Evolutionary conservation across 2,329 filamentous ascomycete species (phyloP).

Genomic region (Thelonectria blattea): DNA sequence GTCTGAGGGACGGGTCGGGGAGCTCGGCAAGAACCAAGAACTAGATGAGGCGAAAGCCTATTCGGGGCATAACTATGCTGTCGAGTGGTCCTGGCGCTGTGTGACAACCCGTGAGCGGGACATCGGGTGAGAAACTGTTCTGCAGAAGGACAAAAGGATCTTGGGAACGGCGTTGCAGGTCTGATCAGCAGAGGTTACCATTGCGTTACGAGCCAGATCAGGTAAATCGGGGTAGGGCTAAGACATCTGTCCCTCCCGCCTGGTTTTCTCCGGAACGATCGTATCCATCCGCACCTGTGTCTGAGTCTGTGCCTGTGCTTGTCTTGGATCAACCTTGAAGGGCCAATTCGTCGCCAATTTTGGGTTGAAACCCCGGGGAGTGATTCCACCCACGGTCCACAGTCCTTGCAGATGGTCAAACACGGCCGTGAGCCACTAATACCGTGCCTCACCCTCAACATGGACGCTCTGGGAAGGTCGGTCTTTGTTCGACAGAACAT

Average conservation of each 20-base stretch:
- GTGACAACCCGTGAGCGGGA: slow-evolving; percentile 4
- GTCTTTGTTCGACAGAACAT: not conserved
- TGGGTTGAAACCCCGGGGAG: not conserved
- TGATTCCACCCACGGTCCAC: slow-evolving; percentile 12
- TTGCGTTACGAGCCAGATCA: slow-evolving; percentile 7
- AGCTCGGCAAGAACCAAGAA: slow-evolving; percentile 8
- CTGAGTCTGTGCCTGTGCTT: slow-evolving; percentile 3
- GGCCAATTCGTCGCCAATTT: not conserved
- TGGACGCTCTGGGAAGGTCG: not conserved
- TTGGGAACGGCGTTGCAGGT: not conserved
- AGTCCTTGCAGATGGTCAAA: slow-evolving; percentile 24
- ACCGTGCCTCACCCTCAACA: slow-evolving; percentile 2
- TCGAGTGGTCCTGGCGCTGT: not conserved
- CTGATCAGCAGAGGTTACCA: slow-evolving; percentile 6
- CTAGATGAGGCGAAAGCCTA: slow-evolving; percentile 12
- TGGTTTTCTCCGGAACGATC: slow-evolving; percentile 27
- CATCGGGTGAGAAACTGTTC: slow-evolving; percentile 13
- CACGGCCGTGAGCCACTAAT: slow-evolving; percentile 14
- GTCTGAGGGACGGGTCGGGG: not conserved
- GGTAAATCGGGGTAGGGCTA: slow-evolving; percentile 20
- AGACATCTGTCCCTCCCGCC: slow-evolving; percentile 25
- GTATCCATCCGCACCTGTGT: slow-evolving; percentile 14
- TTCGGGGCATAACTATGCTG: not conserved
- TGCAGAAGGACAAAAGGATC: not conserved
- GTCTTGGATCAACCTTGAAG: slow-evolving; percentile 5